A percentile compares a stretch with the other conserved stretches of the same genome.
These are phyloP conservation scores for Penicillium sp. DNA, from an alignment of 2,329 filamentous ascomycete genomes.

Conservation along the genomic window DNA sequence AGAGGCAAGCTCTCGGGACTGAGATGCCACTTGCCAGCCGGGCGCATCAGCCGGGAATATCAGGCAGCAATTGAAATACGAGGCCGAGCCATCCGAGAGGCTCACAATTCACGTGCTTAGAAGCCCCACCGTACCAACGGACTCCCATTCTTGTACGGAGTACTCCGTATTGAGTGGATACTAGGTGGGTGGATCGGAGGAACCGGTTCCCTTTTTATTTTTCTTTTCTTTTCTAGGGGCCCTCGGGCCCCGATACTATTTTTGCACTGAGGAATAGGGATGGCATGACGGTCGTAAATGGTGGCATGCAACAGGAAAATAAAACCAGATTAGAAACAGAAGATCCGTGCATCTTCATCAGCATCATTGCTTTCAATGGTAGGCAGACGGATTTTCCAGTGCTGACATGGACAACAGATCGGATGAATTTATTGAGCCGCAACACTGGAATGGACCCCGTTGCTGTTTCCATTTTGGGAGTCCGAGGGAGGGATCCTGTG, in stretches of 20 bases:
- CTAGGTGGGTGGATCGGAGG: slow-evolving; percentile 2
- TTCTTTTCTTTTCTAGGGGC: background rate
- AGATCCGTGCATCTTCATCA: background rate
- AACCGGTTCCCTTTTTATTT: background rate
- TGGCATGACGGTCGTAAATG: background rate
- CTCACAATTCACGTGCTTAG: slow-evolving; percentile 13
- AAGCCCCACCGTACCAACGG: background rate
- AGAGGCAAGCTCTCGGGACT: background rate
- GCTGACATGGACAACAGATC: background rate
- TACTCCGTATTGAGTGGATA: background rate
- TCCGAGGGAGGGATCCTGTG: background rate
- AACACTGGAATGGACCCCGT: background rate
- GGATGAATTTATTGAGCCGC: slow-evolving; percentile 4
- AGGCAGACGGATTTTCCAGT: slow-evolving; percentile 1
- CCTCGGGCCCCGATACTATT: background rate
- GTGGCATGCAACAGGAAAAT: background rate
- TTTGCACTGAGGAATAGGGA: background rate
- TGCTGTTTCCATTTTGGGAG: slow-evolving; percentile 8
- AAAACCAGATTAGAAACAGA: background rate
- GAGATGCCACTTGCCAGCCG: background rate
- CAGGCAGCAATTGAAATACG: background rate
- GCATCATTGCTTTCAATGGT: background rate
- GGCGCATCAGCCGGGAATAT: background rate
- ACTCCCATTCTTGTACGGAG: background rate
- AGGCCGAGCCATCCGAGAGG: slow-evolving; percentile 11